Conservation (phyloP, 169 alveolate species). For the Plasmodium billcollinsi region DNA sequence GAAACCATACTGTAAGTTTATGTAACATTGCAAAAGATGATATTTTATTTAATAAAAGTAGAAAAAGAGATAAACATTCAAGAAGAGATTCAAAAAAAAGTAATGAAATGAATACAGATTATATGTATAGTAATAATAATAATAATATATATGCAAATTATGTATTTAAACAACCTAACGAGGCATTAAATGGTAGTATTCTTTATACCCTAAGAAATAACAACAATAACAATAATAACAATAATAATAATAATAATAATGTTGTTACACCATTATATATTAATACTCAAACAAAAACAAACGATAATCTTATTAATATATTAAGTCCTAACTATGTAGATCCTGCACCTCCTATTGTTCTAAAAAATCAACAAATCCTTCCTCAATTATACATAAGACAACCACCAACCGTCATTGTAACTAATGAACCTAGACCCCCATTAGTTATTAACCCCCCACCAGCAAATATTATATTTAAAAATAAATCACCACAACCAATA, state of each 20-base stretch:
- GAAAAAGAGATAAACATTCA: background rate
- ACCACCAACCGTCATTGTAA: constrained; percentile 86
- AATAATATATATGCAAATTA: background rate
- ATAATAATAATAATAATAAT: background rate
- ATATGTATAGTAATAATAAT: constrained; percentile 12
- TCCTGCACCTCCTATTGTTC: constrained; percentile 70
- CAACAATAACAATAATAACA: constrained; percentile 6
- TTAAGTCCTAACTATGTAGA: constrained; percentile 59
- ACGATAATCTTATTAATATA: constrained; percentile 14
- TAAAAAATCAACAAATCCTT: constrained; percentile 84
- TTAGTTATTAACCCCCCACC: constrained; percentile 87
- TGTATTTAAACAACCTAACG: constrained; percentile 20
- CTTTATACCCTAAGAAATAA: constrained; percentile 8
- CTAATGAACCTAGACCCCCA: constrained; percentile 86
- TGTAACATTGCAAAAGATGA: background rate
- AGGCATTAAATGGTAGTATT: background rate
- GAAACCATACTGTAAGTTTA: background rate
- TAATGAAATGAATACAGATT: background rate
- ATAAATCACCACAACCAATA: constrained; percentile 87
- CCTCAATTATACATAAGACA: constrained; percentile 85
- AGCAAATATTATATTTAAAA: constrained; percentile 85
- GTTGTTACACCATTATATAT: constrained; percentile 7
- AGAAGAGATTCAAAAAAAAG: background rate
- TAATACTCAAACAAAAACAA: constrained; percentile 25
- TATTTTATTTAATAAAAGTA: background rate